Base-by-base conservation (phyloP, 208 protist genomes). In the Eutreptiella sp. region DNA sequence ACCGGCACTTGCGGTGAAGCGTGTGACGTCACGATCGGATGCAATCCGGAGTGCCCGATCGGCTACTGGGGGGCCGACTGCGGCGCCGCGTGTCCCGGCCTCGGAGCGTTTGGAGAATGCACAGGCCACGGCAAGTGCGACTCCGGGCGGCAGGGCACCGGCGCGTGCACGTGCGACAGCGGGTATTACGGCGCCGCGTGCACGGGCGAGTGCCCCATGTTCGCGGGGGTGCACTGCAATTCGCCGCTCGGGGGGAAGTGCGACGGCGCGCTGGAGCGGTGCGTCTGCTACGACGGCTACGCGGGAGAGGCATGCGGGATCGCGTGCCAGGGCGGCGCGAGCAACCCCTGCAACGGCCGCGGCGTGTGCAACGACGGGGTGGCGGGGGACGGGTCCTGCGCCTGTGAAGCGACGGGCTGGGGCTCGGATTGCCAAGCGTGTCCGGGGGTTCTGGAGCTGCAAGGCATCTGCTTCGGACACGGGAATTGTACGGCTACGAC, bases 21-120 rank as follows among this genome's bases (percentile, higher is more conserved):
- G 16, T 64, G 58, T 26, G 47, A 64, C 39, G 50, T 57, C n/a
- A 64, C 23, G 59, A 23, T n/a, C 16, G 9, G 58, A 31, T 58
- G 14, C n/a, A 16, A 4, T 50, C 16, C n/a, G n/a, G 21, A 11
- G 23, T 64, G 58, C 58, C 43, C 58, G 32, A 5, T 7, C 11
- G 58, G 58, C 5, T 64, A 47, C 27, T 64, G 58, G 58, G 46
- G 58, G 24, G 9, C 16, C 9, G 11, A 5, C 5, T 64, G 58
- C 53, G 19, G 4, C 9, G 21, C 9, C 42, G 11, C 46, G 53
- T 64, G 58, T 45, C 41, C 43, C 4, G 47, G 50, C 29, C n/a
- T 14, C 5, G 50, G n/a, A 4, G 11, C 19, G 5, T 27, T 32
- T 5, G 41, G 43, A 14, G 9, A 5, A 24, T 48, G 43, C 43